Evolutionary conservation across 2,329 filamentous ascomycete genomes (phyloP), one percentile per base, ranked within the genome.

Genomic region (Ascochyta clinopodiicola): DNA sequence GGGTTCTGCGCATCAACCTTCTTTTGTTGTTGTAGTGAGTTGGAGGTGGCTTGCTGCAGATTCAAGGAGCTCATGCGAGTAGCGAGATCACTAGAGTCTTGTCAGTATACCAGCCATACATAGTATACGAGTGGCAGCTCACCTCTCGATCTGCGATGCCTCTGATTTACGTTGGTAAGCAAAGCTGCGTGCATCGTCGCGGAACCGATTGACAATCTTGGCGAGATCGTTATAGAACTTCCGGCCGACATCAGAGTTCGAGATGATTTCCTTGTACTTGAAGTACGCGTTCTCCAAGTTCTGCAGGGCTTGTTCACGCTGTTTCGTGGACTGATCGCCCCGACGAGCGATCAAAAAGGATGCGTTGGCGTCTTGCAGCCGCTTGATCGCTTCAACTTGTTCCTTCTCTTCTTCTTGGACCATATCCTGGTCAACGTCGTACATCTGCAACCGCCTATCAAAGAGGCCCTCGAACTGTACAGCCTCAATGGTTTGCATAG

Each of bases 141-240:
- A 92, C 88, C 86, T 84, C 75, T 96, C 92, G 31, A 96, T 75
- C 49, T 86, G 85, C 62, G 88, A 85, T 0, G 92, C 92, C 66
- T 98, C 94, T 61, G 89, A 86, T 45, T 92, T 85, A 47, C 95
- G 83, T 70, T 92, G 86, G 25, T 92, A 88, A 0, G 90, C 89
- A 82, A 96, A 98, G 1, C 83, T 84, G 62, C 85, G 85, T 54
- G 87, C 88, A 32, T 91, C 90, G 63, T 97, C 94, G 17, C 92
- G 83, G 73, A 97, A 98, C 9, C 88, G 83, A 34, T 87, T 88
- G 0, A 96, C 90, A 59, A 98, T 92, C 75, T 89, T 91, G 42
- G 90, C 91, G 4, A 99, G 82, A 70, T 98, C 93, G 65, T 99
- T 99, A 79, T 98, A 99, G 73, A 99, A 99, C 73, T 95, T 97